Base-by-base conservation (phyloP, 495 filamentous ascomycete species). In the Penicillium angulare region DNA sequence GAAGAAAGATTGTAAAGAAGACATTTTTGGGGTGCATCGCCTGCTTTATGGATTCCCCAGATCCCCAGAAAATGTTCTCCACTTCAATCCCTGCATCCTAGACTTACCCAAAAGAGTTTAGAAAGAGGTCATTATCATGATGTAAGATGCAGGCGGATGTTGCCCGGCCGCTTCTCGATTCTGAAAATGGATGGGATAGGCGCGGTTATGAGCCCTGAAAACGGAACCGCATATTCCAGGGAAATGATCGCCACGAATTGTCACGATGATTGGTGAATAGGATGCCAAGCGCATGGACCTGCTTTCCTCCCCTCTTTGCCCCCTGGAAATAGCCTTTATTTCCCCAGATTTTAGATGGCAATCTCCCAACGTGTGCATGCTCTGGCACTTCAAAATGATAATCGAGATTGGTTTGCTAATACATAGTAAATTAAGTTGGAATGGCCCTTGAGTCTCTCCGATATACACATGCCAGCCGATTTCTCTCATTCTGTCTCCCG, bases 201-300 rank as follows among this genome's bases (percentile, higher is more conserved):
- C 53, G 53, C 53, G 47, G 47, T 43, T 56, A 24, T 24, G 47
- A 20, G 18, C 29, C 21, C 53, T 51, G 16, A 18, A 48, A 47
- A 48, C 21, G 43, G 48, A 13, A 22, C 9, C 5, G 7, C 40
- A 12, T 15, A 21, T 41, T 38, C 29, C 7, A 6, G 34, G 29
- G n/a, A 33, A 41, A 8, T 27, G 47, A 56, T 56, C 53, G 26
- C 22, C 38, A 38, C n/a, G n/a, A 15, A 34, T 21, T 32, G 2
- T 4, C 18, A 7, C 8, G 34, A 38, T 23, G 16, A 2, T 17
- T 22, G n/a, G n/a, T n/a, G n/a, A n/a, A n/a, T n/a, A n/a, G n/a
- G n/a, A n/a, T n/a, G n/a, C n/a, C n/a, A n/a, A n/a, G n/a, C n/a
- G n/a, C n/a, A n/a, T n/a, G n/a, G n/a, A n/a, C n/a, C n/a, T n/a